Evolutionary conservation across 2,329 filamentous ascomycete genomes (phyloP).

Genomic region (Pseudogymnoascus sp.): DNA sequence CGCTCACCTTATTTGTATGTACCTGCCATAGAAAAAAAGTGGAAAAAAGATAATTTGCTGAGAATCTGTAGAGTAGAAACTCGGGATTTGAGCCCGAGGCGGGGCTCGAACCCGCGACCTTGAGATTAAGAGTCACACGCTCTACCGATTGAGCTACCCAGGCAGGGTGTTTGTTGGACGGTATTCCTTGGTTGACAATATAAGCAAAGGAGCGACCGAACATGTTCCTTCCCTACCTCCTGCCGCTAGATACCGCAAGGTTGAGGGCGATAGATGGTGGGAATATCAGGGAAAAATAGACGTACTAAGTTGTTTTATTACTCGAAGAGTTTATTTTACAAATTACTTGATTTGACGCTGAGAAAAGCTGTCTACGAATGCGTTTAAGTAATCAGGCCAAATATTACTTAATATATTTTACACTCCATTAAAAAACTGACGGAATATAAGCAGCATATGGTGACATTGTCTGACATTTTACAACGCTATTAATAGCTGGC

Average conservation of each 20-base stretch:
- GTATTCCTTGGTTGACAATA: neutral
- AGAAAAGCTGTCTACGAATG: neutral
- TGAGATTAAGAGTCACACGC: conserved; percentile 53
- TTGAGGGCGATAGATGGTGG: neutral
- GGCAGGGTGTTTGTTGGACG: conserved; percentile 6
- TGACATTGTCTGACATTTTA: neutral
- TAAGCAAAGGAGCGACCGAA: neutral
- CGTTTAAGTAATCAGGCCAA: neutral
- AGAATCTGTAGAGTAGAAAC: conserved; percentile 5
- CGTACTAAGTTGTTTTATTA: neutral
- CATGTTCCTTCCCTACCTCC: neutral
- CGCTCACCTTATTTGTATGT: too few species aligned
- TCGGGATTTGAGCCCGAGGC: conserved; percentile 7
- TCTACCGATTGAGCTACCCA: conserved; percentile 60
- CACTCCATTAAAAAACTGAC: too few species aligned
- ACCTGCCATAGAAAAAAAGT: neutral
- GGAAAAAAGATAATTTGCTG: neutral
- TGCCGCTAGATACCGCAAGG: neutral
- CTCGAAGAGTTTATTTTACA: neutral
- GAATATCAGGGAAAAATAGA: neutral
- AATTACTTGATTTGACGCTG: neutral
- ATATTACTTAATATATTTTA: neutral
- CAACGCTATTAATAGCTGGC: neutral
- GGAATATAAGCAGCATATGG: neutral
- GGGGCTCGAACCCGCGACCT: conserved; percentile 8